Evolutionary conservation across 805 yeast genomes (phyloP).

Genomic region (Grigorovia yakushimaensis): DNA sequence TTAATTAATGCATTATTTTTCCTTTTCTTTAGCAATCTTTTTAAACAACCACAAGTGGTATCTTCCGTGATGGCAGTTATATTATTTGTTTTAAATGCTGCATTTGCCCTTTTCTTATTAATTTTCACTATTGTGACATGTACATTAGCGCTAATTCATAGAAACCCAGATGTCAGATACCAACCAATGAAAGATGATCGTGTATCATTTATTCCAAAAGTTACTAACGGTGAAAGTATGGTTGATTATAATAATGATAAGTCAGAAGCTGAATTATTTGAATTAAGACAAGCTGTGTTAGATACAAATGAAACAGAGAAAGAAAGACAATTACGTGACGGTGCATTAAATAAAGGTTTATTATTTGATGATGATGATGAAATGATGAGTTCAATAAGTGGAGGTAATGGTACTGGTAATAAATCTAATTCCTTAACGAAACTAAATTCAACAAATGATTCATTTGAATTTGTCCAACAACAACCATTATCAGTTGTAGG

Average conservation of each 20-base stretch:
- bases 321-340: slow-evolving; percentile 19
- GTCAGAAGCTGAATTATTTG: slow-evolving; percentile 27
- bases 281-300: slow-evolving; percentile 30
- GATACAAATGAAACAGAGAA: slow-evolving; percentile 28
- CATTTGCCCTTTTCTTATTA: slow-evolving; percentile 70
- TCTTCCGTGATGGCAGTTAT: slow-evolving; percentile 87
- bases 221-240: slow-evolving; percentile 29
- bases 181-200: slow-evolving; percentile 96
- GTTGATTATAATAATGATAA: slow-evolving; percentile 16
- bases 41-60: slow-evolving; percentile 78
- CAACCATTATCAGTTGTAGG: slow-evolving; percentile 2
- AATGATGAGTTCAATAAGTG: slow-evolving; percentile 9
- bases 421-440: neutral
- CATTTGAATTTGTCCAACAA: slow-evolving; percentile 2
- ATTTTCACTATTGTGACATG: slow-evolving; percentile 85
- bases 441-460: neutral
- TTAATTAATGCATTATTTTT: slow-evolving; percentile 78
- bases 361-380: slow-evolving; percentile 5
- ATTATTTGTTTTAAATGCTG: slow-evolving; percentile 81
- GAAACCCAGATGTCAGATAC: slow-evolving; percentile 91
- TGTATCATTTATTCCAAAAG: slow-evolving; percentile 81
- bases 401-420: neutral
- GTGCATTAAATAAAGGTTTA: slow-evolving; percentile 11
- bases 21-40: slow-evolving; percentile 77
- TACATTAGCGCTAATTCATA: slow-evolving; percentile 68